Evolutionary conservation across 169 alveolate genomes (phyloP), one percentile per base, ranked within the genome.

Genomic region (Plasmodium inui): DNA sequence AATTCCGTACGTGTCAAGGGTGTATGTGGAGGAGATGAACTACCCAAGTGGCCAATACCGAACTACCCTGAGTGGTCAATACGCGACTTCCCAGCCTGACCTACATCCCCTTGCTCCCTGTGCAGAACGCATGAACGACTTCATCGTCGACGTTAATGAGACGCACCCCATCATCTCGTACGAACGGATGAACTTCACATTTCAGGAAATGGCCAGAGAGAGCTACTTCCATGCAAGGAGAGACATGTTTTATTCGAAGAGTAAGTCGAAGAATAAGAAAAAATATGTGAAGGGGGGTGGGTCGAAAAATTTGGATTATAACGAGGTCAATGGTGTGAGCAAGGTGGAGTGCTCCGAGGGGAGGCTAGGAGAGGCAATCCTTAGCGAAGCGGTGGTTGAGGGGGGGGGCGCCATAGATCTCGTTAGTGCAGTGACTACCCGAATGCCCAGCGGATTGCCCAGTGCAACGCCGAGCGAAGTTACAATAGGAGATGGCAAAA

Each of bases 1-100:
- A 37, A 79, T 88, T 39, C 94, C 94, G 72, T 88, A 88, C 53
- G 70, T 88, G 30, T 39, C 90, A 8, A 53, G 94, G 82, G 71
- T 88, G 19, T 88, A 88, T 71, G 73, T 88, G 71, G 93, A 74
- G 30, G 57, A 73, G 14, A 88, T 22, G 41, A n/a, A n/a, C n/a
- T n/a, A 34, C 39, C 39, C 39, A 4, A 34, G 6, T 0, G 39
- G 0, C 39, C 39, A 34, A 0, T 34, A 34, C 39, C 6, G 6
- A 34, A 10, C 30, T 12, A 41, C 37, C 8, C 61, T 28, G 28
- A 53, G 44, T 37, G 46, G 17, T 3, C 41, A 19, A 22, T 67
- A 79, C 17, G 3, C 12, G 41, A 53, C 61, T 3, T 12, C 61
- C 61, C 22, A 3, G 61, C 61, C 9, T 50, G 61, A 50, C 0